phyloP scores from a whole-genome alignment of 371 early-diverging fungal genomes.

The Gilbertella persicaria region DNA sequence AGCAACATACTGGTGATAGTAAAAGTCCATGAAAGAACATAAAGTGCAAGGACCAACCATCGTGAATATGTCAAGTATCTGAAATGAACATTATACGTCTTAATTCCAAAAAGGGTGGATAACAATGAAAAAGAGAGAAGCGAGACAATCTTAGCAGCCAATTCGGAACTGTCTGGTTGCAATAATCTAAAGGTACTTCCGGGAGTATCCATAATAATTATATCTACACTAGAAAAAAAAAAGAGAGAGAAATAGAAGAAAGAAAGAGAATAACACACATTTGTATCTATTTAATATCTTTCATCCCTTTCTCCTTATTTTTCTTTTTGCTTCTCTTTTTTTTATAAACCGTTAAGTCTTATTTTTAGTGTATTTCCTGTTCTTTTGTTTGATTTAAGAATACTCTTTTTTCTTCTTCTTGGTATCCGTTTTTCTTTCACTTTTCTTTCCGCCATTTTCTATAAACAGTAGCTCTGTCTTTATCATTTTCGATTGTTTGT shows the following conservation, averaged over 20 bases:
- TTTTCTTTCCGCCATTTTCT: neutral
- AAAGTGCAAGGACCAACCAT: constrained; percentile 22
- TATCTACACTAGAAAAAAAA: neutral
- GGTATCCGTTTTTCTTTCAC: neutral
- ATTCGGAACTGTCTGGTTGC: constrained; percentile 25
- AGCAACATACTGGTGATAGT: constrained; percentile 10
- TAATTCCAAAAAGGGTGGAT: constrained; percentile 23
- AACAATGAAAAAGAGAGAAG: constrained; percentile 20
- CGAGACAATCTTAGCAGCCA: constrained; percentile 24
- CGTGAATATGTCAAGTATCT: constrained; percentile 26
- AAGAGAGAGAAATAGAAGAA: neutral
- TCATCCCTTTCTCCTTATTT: neutral
- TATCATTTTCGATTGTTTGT: neutral
- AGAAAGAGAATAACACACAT: neutral
- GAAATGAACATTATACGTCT: constrained; percentile 25
- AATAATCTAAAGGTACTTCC: neutral
- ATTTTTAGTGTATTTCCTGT: too few species aligned
- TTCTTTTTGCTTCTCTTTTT: too few species aligned
- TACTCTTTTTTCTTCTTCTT: neutral
- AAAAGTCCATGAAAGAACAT: constrained; percentile 27
- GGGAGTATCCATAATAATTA: neutral
- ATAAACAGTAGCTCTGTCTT: neutral
- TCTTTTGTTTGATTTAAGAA: too few species aligned
- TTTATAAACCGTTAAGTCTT: too few species aligned
- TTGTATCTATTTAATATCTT: neutral